Base-by-base conservation (phyloP, 1,284 basidiomycete species). In the Tremellales sp. region DNA sequence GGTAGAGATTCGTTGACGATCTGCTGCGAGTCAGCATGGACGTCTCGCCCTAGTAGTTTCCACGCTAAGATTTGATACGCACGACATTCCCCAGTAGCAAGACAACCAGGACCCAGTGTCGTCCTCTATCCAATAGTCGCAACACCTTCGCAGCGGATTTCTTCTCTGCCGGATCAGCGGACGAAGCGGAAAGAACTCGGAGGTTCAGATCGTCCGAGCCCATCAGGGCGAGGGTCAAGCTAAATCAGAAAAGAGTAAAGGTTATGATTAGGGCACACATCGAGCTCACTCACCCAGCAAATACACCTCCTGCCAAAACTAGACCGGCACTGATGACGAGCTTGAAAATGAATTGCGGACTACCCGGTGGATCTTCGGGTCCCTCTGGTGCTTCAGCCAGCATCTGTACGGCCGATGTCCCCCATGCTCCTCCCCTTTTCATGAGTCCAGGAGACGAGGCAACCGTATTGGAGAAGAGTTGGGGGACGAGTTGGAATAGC, bases 101-200 rank as follows among this genome's bases (percentile, higher is more conserved):
- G 6, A 89, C 86, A 40, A 94, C 90, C 18, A 97, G 79, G 10
- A 97, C 90, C 92, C 93, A 97, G 71, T 97, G 93, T 10, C 90
- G 79, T 0, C 92, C 89, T 60, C 79, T 84, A 42, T 75, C 75
- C 71, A 97, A 81, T 2, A 97, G 76, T n/a, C 73, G 75, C 33
- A 91, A 71, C 1, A 93, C 89, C 74, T 81, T 86, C 53, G 78
- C 76, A 0, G 88, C 89, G 49, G 89, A 83, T 44, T 69, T 65
- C 56, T 80, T 78, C 68, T 91, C 86, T 35, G 66, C 75, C 1
- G 73, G 60, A 61, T 91, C 80, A 18, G 84, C 85, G 0, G 89
- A 92, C 1, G 87, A 87, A 0, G 83, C 79, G 1, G 86, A 77
- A 21, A 94, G 77, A 1, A 95, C 92, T 24, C 88, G 84, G 16